Evolutionary conservation across 177 flowering plant species (phyloP), one percentile per base, ranked within the genome.

Genomic region (Vitis hybrid): DNA sequence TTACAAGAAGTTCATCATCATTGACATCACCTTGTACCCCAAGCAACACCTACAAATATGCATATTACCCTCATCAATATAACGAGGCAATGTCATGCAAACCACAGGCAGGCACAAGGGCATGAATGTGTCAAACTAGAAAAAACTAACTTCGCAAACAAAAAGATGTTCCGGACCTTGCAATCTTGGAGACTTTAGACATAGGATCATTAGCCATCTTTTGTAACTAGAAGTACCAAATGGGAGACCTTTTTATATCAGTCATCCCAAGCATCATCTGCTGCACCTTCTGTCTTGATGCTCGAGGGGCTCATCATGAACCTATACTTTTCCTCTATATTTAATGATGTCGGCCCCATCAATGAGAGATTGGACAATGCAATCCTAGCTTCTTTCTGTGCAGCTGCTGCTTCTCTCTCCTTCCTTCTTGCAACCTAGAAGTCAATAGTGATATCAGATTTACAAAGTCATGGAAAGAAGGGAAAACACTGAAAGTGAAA

Each of bases 191-290:
- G 31, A 50, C 57, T 15, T 29, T 2, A 68, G 55, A 39, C 45
- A 39, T 68, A 68, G 20, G 14, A 50, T 59, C 77, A 31, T 34
- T 58, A 2, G 10, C 10, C 61, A 34, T 18, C 31, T 58, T 59
- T 45, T 8, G 1, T 26, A 2, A 26, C 29, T 14, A 15, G 13
- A 29, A 55, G 45, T 6, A 63, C 60, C 14, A n/a, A 11, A 20
- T 22, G 55, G 10, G 50, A 2, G 10, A 2, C 1, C 39, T 70
- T 19, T 5, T 39, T 39, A 5, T 10, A 56, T 85, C 71, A 87
- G 64, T 87, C 87, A 72, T 85, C 88, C 91, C 91, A 87, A 69
- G 91, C 91, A 73, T 83, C 88, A 75, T 85, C 91, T 20, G 88
- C 91, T 1, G 84, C 78, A 59, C 89, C 91, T 71, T 82, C 91